Evolutionary conservation across 106 monocot genomes (phyloP), one percentile per base, ranked within the genome.

Genomic region (Xerophyta viscosa): DNA sequence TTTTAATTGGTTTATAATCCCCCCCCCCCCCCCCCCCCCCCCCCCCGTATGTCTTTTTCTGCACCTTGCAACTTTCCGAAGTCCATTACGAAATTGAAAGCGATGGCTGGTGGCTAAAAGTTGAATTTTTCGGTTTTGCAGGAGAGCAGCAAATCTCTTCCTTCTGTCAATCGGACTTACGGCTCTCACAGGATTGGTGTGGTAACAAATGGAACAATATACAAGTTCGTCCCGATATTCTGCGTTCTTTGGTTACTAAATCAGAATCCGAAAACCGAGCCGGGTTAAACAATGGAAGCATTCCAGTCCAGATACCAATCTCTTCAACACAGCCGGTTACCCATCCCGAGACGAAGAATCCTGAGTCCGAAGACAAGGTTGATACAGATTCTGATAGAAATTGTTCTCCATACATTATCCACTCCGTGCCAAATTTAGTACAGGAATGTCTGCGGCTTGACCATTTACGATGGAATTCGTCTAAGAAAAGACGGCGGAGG

Each of bases 131-230:
- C 30, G 4, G 29, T 56, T 14, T 14, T 72, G 60, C 69, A 86
- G 86, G 69, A 8, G 86, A 86, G 49, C 41, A 57, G 50, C 53
- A 25, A 12, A 53, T 29, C 0, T 61, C 61, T 45, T 25, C 43
- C 5, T 86, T 86, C 56, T n/a, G 48, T 18, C 49, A 58, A 12
- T 58, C 39, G 11, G 65, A 77, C 23, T 43, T 86, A 46, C 76
- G 86, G 37, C 63, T 20, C 10, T 80, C 86, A 11, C 68, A 28
- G 21, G 86, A 86, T 20, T 86, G 80, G 77, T 39, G 37, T 48
- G 3, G 57, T 37, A 50, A 43, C 29, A 69, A 51, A 29, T 86
- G 86, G 86, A 52, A 58, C 47, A 29, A 11, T 31, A 50, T 86
- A 25, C 50, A 65, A 33, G 57, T 59, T 2, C 58, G 68, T 10